These are phyloP conservation scores for Lactifluus piperatus DNA, from an alignment of 768 basidiomycete genomes.

Conservation along the genomic window DNA sequence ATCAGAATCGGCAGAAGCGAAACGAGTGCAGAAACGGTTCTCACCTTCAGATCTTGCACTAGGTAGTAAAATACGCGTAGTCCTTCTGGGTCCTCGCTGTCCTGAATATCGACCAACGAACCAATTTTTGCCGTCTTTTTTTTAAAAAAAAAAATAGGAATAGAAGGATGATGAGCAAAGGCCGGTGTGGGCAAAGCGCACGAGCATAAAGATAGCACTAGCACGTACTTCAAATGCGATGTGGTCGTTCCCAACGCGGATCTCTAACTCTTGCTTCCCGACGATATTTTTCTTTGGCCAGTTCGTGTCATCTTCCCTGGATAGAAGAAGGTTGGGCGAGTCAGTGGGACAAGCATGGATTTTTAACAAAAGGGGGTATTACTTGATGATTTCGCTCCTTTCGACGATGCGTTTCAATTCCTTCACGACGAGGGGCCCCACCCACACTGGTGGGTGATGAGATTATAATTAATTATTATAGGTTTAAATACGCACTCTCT, in stretches of 20 bases:
- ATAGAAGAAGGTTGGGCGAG: conserved; percentile 2
- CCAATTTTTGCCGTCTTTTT: conserved; percentile 95
- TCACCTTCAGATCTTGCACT: conserved; percentile 92
- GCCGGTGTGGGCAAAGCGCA: not conserved
- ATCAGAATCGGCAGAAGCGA: no score
- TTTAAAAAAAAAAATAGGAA: not conserved
- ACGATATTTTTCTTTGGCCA: conserved; percentile 99
- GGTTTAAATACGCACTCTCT: conserved; percentile 66
- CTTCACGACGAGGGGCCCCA: conserved; percentile 85
- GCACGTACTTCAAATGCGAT: conserved; percentile 86
- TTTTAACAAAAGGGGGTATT: conserved; percentile 24
- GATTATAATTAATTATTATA: no score
- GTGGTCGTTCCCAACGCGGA: conserved; percentile 88
- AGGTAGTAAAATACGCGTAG: conserved; percentile 97
- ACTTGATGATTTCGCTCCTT: conserved; percentile 93
- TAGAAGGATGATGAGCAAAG: no score
- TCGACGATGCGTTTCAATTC: conserved; percentile 94
- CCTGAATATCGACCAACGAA: conserved; percentile 91
- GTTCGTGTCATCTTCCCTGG: conserved; percentile 92
- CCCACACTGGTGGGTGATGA: conserved; percentile 65
- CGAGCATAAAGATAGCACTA: no score
- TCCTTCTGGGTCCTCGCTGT: conserved; percentile 95
- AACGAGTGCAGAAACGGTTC: conserved; percentile 23
- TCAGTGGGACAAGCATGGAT: not conserved
- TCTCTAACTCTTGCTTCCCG: conserved; percentile 96